Evolutionary conservation across 257 asterid species (phyloP).

Genomic region (Primulina huaijiensis): DNA sequence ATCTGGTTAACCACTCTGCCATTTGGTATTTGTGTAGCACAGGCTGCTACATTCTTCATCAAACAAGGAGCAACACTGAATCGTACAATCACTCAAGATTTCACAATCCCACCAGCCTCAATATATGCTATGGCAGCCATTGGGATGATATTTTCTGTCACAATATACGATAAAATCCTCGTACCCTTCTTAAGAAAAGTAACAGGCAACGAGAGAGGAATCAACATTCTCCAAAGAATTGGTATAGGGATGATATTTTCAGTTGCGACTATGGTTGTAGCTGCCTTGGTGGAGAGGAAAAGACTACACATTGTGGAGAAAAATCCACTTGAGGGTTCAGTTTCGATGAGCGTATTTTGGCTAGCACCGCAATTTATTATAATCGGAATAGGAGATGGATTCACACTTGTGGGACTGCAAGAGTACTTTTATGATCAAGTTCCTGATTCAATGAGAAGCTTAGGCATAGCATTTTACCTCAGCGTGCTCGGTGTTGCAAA

Average conservation of each 20-base stretch:
- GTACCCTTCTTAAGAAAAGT: constrained; percentile 52
- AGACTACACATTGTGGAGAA: constrained; percentile 35
- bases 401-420: constrained; percentile 77
- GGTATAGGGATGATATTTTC: constrained; percentile 75
- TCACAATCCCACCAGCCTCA: constrained; percentile 71
- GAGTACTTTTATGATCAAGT: constrained; percentile 85
- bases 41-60: constrained; percentile 66
- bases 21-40: constrained; percentile 71
- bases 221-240: constrained; percentile 62
- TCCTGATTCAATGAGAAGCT: constrained; percentile 82
- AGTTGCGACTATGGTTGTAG: constrained; percentile 44
- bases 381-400: constrained; percentile 69
- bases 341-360: constrained; percentile 91
- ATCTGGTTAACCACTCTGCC: constrained; percentile 72
- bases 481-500: constrained; percentile 69
- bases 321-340: constrained; percentile 31
- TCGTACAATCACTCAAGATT: constrained; percentile 34
- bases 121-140: constrained; percentile 57
- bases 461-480: constrained; percentile 76
- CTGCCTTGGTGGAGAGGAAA: constrained; percentile 64
- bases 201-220: constrained; percentile 65
- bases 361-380: constrained; percentile 75
- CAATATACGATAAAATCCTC: constrained; percentile 56
- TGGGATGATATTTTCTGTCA: constrained; percentile 66
- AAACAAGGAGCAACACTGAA: constrained; percentile 59